Base-by-base conservation (phyloP, 371 early-diverging fungal species). In the Mortierella sp. region DNA sequence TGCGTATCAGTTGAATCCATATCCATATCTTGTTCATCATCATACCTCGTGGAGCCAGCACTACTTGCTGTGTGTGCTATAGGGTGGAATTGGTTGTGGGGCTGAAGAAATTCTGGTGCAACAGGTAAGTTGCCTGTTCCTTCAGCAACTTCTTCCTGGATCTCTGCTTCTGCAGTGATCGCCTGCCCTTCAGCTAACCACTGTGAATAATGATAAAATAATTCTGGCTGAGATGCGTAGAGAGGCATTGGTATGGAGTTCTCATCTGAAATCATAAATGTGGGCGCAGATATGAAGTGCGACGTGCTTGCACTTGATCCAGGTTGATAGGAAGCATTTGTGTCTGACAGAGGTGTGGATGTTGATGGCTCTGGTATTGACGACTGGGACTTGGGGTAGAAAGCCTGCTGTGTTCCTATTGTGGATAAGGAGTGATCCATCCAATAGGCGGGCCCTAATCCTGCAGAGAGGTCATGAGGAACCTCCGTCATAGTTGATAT, bases 11-110 rank as follows among this genome's bases (percentile, higher is more conserved):
- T 53, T 15, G 73, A 73, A 24, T 73, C 73, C 73, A 73, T 73
- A 36, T 73, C 73, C 73, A 73, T 73, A 57, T 73, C 73, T 22
- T 73, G 73, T 11, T 73, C 73, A 7, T 73, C 73, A 28, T 73
- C 73, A 13, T 73, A 73, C 13, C 67, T 16, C 28, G 67, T 67
- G 24, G 73, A 73, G n/a, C 67, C 52, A 5, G 53, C 9, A 24
- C 57, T 66, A n/a, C 67, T 67, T 15, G 53, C 68, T 9, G 36
- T 58, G 4, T 62, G 64, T 62, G 38, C 63, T 66, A 58, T 55
- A 58, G 21, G 63, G 13, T 40, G 57, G 61, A 72, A 41, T 13
- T 21, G 43, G 3, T 43, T 21, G 52, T 62, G 58, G 0, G 58
- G 67, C 19, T 62, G 67, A 47, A 73, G 58, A 24, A 47, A 36